A percentile compares a stretch with the other conserved stretches of the same genome.
phyloP scores from a whole-genome alignment of 75 land plant genomes.

The Sequoia sempervirens region DNA sequence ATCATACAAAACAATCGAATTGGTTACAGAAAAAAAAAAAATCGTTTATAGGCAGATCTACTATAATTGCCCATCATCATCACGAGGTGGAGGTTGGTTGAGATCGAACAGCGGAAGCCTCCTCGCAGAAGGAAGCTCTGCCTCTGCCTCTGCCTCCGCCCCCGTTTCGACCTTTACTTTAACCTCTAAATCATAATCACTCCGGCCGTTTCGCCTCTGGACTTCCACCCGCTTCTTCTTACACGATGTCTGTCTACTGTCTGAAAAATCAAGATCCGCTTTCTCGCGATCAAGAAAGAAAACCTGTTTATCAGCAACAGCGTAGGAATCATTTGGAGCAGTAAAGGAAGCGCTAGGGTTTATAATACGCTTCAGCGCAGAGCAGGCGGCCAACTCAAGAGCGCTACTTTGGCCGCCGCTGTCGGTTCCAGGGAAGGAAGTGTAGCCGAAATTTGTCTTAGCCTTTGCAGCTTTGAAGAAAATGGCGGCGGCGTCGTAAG shows the following conservation, averaged over 20 bases:
- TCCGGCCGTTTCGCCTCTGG: background rate
- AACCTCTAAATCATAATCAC: background rate
- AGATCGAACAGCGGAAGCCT: background rate
- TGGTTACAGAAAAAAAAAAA: background rate
- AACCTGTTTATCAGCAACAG: background rate
- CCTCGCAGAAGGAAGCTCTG: background rate
- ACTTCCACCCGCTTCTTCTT: background rate
- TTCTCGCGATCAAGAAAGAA: background rate
- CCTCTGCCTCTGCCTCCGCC: background rate
- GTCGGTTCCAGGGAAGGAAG: background rate
- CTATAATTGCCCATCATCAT: background rate
- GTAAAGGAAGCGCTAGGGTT: background rate
- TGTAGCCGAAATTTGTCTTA: constrained; percentile 26
- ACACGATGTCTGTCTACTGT: background rate
- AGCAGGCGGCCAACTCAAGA: background rate
- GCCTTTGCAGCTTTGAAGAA: constrained; percentile 37
- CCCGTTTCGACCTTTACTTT: background rate
- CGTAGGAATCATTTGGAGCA: background rate
- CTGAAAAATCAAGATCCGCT: background rate
- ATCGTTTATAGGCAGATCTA: background rate
- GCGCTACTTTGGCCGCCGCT: background rate
- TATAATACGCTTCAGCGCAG: background rate
- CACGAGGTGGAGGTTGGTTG: background rate
- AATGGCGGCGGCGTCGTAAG: constrained; percentile 38
- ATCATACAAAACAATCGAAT: background rate